Conservation (phyloP, 2,329 filamentous ascomycete genomes). For the Pseudogymnoascus pannorum region DNA sequence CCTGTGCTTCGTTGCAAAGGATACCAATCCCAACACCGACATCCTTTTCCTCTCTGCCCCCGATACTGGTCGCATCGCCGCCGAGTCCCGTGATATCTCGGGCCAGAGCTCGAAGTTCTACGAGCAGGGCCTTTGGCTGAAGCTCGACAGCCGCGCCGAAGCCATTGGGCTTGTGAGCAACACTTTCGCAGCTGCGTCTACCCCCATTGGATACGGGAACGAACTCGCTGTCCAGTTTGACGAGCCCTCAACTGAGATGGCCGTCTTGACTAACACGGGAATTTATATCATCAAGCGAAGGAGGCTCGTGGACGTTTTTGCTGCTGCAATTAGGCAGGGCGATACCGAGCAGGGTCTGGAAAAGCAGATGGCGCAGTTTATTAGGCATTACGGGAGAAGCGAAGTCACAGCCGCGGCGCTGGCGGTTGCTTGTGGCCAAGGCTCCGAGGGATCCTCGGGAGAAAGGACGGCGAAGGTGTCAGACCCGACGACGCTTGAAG, state of each 20-base stretch:
- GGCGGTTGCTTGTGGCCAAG: conserved; percentile 91
- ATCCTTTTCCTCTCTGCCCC: conserved; percentile 77
- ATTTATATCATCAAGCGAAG: conserved; percentile 79
- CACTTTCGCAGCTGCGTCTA: conserved; percentile 60
- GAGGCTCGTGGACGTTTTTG: conserved; percentile 86
- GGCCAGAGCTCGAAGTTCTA: conserved; percentile 43
- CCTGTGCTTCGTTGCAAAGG: conserved; percentile 68
- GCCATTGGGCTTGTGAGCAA: conserved; percentile 71
- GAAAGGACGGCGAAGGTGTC: conserved; percentile 65
- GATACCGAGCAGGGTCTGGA: conserved; percentile 75
- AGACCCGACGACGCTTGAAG: conserved; percentile 79
- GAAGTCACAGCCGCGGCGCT: conserved; percentile 87
- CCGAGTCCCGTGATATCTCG: conserved; percentile 35
- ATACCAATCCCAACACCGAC: conserved; percentile 53
- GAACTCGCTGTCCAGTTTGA: conserved; percentile 97
- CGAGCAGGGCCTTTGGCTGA: conserved; percentile 75
- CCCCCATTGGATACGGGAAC: conserved; percentile 80
- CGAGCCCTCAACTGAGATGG: conserved; percentile 70
- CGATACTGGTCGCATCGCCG: conserved; percentile 77
- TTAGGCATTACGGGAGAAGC: conserved; percentile 75
- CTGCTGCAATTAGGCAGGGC: conserved; percentile 66
- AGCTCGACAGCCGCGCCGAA: conserved; percentile 65
- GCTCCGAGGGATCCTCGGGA: conserved; percentile 63
- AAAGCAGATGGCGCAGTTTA: conserved; percentile 73
- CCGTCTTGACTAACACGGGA: conserved; percentile 83